Conservation (phyloP, 495 filamentous ascomycete genomes). For the Elasticomyces elasticus region DNA sequence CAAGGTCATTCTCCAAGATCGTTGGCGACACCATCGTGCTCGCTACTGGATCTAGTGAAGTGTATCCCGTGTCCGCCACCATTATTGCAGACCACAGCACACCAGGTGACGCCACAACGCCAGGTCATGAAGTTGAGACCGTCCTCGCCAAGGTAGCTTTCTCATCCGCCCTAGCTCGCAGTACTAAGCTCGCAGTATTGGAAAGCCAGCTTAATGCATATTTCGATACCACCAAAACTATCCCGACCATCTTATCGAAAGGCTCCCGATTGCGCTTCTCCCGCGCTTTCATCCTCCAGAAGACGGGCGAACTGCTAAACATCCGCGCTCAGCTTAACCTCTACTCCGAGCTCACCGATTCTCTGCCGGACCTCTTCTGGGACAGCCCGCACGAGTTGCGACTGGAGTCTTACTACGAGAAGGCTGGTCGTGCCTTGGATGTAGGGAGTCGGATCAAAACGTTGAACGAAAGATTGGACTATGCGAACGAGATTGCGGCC, state of each 20-base stretch:
- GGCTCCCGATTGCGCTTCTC: conserved; percentile 44
- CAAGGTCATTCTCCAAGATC: conserved; percentile 65
- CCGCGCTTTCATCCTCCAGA: conserved; percentile 71
- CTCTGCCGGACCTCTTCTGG: conserved; percentile 94
- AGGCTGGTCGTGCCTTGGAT: conserved; percentile 81
- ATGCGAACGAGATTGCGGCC: conserved; percentile 87
- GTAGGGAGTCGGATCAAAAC: conserved; percentile 86
- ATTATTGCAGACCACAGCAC: too few species aligned
- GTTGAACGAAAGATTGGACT: conserved; percentile 94
- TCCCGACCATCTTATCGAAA: conserved; percentile 59
- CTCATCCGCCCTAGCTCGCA: conserved; percentile 85
- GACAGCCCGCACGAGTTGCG: conserved; percentile 74
- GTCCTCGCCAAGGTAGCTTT: conserved; percentile 92
- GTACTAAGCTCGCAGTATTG: conserved; percentile 91
- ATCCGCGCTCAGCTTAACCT: conserved; percentile 90
- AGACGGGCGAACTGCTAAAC: conserved; percentile 85
- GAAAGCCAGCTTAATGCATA: conserved; percentile 75
- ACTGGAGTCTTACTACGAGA: conserved; percentile 86
- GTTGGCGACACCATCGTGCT: conserved; percentile 83
- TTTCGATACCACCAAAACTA: conserved; percentile 69
- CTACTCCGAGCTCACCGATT: conserved; percentile 93
- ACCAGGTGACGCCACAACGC: conserved; percentile 40
- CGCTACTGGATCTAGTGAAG: conserved; percentile 54
- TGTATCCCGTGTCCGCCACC: too few species aligned
- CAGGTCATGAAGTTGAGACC: too few species aligned